Evolutionary conservation across 2,329 filamentous ascomycete genomes (phyloP), one percentile per base, ranked within the genome.

Genomic region (Dactylellina sp.): DNA sequence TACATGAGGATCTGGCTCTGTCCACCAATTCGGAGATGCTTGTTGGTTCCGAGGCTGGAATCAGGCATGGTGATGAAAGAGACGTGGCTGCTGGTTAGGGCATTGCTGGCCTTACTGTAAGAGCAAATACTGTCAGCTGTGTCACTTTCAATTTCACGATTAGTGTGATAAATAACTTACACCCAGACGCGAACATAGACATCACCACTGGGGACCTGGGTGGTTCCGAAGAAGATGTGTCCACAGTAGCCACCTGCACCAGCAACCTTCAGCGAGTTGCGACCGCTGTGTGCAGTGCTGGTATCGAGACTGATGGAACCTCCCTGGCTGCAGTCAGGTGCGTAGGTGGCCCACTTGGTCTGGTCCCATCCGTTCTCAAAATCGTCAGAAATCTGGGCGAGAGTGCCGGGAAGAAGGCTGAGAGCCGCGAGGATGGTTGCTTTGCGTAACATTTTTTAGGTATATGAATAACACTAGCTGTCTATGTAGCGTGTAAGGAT

Each of bases 61-160:
- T 88, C 87, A 1, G 86, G 84, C 86, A 88, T 88, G 18, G 86
- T 88, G 81, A 88, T 88, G 82, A 88, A 88, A 50, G 85, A 84
- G 75, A 88, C 85, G 80, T 89, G 87, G 18, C 84, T 83, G 79
- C 84, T 83, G 5, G 85, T 87, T n/a, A 89, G 81, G 63, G 86
- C 83, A 76, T 84, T 86, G 55, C 83, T 82, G 1, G 85, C 82
- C 81, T 87, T 87, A 55, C 86, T 87, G 55, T 5, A 78, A 65
- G 46, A 59, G 16, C 22, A 71, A 7, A 11, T 2, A 11, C 63
- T 60, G 42, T 81, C 66, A 80, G 77, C 7, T 74, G 62, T 53
- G 53, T 64, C 11, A 61, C 75, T 63, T 16, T 60, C 12, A 59
- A 18, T 7, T 9, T 42, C 40, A 0, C 16, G 32, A 50, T 32